A percentile compares a stretch with the other conserved stretches of the same genome.
phyloP scores from a whole-genome alignment of 1,284 basidiomycete genomes.

The Tilletia horrida region DNA sequence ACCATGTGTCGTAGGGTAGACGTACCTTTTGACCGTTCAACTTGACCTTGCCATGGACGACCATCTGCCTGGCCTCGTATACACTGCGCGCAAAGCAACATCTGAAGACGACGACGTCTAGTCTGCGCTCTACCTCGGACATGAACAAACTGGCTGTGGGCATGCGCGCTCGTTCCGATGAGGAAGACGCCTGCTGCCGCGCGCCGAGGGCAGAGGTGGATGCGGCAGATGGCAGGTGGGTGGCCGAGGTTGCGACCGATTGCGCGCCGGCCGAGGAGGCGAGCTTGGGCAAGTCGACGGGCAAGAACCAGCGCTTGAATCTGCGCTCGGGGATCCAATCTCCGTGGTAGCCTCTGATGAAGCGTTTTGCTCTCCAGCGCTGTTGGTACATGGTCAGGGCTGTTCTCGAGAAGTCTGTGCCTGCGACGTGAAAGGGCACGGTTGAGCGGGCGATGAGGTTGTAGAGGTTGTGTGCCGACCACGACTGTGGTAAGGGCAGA shows the following conservation, averaged over 20 bases:
- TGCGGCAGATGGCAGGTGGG: slow-evolving; percentile 22
- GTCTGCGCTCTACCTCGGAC: slow-evolving; percentile 73
- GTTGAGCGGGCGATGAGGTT: slow-evolving; percentile 64
- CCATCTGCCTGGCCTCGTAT: slow-evolving; percentile 79
- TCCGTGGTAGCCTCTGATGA: slow-evolving; percentile 90
- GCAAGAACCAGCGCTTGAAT: slow-evolving; percentile 94
- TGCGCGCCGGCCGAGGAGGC: neutral
- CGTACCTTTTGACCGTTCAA: slow-evolving; percentile 84
- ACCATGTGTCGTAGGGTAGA: slow-evolving; percentile 21
- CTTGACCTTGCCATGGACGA: slow-evolving; percentile 81
- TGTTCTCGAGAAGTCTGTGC: slow-evolving; percentile 65
- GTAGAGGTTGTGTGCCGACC: slow-evolving; percentile 74
- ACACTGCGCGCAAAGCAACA: slow-evolving; percentile 85
- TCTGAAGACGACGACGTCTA: slow-evolving; percentile 89
- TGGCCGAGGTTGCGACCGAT: slow-evolving; percentile 56
- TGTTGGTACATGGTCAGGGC: slow-evolving; percentile 79
- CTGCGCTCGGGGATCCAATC: slow-evolving; percentile 88
- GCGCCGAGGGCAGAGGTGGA: neutral
- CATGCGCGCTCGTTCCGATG: slow-evolving; percentile 22
- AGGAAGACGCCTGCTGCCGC: neutral
- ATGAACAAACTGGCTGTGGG: slow-evolving; percentile 48
- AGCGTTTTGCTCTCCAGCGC: slow-evolving; percentile 84
- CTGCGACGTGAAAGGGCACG: slow-evolving; percentile 48
- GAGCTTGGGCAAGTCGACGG: slow-evolving; percentile 79
- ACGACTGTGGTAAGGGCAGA: slow-evolving; percentile 55